Evolutionary conservation across 805 yeast species (phyloP).

Genomic region (Diddensiella transvaalensis): DNA sequence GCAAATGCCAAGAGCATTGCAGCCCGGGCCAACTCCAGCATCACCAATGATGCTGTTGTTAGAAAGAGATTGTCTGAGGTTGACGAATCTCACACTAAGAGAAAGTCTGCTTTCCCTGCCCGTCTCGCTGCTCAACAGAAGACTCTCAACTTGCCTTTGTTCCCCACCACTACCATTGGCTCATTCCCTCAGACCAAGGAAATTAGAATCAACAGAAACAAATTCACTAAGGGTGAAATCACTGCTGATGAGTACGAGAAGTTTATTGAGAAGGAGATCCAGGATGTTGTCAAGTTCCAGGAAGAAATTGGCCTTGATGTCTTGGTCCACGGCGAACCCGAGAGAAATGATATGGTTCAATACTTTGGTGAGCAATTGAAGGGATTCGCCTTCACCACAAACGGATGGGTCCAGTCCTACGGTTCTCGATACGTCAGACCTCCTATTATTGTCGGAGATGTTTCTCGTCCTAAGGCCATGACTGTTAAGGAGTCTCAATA

Average conservation of each 20-base stretch:
- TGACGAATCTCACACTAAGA: constrained; percentile 64
- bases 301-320: constrained; percentile 98
- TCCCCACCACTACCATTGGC: constrained; percentile 99
- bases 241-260: constrained; percentile 92
- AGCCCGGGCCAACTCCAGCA: constrained; percentile 79
- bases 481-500: constrained; percentile 98
- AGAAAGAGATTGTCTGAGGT: constrained; percentile 74
- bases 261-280: constrained; percentile 96
- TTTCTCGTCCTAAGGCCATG: constrained; percentile 97
- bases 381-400: constrained; percentile 97
- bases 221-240: constrained; percentile 94
- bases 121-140: constrained; percentile 86
- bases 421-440: constrained; percentile 99
- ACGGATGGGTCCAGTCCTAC: constrained; percentile 99
- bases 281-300: constrained; percentile 95
- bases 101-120: constrained; percentile 80
- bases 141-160: constrained; percentile 88
- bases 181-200: constrained; percentile 99
- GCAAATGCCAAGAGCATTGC: constrained; percentile 84
- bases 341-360: constrained; percentile 99
- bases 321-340: constrained; percentile 99
- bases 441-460: constrained; percentile 98
- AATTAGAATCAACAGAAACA: constrained; percentile 97
- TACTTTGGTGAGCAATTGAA: constrained; percentile 98
- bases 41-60: constrained; percentile 90